phyloP scores from a whole-genome alignment of 139 green algal genomes.

The Chlorella sp. region DNA sequence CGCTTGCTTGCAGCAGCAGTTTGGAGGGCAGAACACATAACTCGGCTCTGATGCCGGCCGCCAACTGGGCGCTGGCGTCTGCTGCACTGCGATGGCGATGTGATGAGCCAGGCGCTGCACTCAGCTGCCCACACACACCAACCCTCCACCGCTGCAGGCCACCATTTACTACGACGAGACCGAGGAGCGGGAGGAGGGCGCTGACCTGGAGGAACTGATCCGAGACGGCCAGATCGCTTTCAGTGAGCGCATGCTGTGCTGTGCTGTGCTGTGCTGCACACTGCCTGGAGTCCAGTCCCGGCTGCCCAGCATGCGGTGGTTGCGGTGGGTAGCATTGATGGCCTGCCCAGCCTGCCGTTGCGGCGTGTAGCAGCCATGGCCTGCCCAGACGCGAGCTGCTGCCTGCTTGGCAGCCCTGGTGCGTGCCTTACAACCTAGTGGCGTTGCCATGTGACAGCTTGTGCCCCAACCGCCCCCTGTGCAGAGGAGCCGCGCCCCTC shows the following conservation, averaged over 20 bases:
- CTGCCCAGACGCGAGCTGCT: too few relatives aligned
- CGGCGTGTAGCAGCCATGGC: too few relatives aligned
- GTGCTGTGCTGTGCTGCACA: not conserved
- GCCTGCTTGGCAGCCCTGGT: not conserved
- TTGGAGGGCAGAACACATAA: too few relatives aligned
- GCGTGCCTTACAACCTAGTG: not conserved
- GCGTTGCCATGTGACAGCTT: not conserved
- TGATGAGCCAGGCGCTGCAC: too few relatives aligned
- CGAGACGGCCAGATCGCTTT: constrained; percentile 32
- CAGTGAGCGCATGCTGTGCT: constrained; percentile 7
- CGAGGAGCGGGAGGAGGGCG: constrained; percentile 14
- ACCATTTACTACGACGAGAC: constrained; percentile 23
- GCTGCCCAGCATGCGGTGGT: not conserved
- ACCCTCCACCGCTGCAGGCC: not conserved
- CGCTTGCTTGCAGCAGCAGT: too few relatives aligned
- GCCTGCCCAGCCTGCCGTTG: too few relatives aligned
- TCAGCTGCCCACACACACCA: too few relatives aligned
- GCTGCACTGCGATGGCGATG: too few relatives aligned
- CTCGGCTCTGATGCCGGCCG: too few relatives aligned
- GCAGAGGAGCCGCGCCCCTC: constrained; percentile 27
- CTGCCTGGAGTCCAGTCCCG: too few relatives aligned
- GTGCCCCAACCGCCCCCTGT: not conserved
- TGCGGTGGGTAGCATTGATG: too few relatives aligned
- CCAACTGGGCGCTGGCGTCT: too few relatives aligned
- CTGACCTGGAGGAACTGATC: constrained; percentile 23